Evolutionary conservation across 495 filamentous ascomycete species (phyloP), one percentile per base, ranked within the genome.

Genomic region (Trichoderma parareesei): DNA sequence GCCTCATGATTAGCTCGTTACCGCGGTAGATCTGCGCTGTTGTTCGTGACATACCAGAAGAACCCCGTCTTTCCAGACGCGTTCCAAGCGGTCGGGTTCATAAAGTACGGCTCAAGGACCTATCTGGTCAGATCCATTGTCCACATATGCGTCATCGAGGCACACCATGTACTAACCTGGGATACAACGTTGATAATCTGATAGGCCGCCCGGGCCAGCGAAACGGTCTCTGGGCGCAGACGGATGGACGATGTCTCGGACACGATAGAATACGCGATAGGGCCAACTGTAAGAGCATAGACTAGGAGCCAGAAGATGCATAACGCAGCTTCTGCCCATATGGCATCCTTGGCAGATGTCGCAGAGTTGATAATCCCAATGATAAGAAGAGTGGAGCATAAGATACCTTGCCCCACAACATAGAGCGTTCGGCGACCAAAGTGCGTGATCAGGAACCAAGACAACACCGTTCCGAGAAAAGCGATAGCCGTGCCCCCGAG

Each of bases 51-150:
- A 18, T 41, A 41, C 82, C 82, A 85, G 67, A 85, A 85, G 69
- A 81, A 85, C 0, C 74, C 81, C 3, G 71, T 71, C 57, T 71
- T 75, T 46, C 69, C 75, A 1, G 75, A 74, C 79, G 81, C 84
- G 53, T 80, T 77, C 82, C 82, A 85, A 0, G 74, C 81, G 2
- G 67, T 70, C 1, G 78, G 71, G 40, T 75, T 77, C 53, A 82
- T 67, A 61, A 78, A 68, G 20, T 75, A 75, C 1, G 73, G 74
- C 13, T 72, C 49, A 6, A 80, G 67, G 16, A 76, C 69, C 37
- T 71, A 70, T 35, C 78, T 79, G 64, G 79, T 71, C 18, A 46
- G 14, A 46, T 13, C 41, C 10, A 63, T 33, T 20, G 41, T 37
- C 61, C 37, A 49, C 13, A 16, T 35, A 5, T 13, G 41, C n/a